phyloP scores from a whole-genome alignment of 495 filamentous ascomycete genomes.

The Neurospora sublineolata region DNA sequence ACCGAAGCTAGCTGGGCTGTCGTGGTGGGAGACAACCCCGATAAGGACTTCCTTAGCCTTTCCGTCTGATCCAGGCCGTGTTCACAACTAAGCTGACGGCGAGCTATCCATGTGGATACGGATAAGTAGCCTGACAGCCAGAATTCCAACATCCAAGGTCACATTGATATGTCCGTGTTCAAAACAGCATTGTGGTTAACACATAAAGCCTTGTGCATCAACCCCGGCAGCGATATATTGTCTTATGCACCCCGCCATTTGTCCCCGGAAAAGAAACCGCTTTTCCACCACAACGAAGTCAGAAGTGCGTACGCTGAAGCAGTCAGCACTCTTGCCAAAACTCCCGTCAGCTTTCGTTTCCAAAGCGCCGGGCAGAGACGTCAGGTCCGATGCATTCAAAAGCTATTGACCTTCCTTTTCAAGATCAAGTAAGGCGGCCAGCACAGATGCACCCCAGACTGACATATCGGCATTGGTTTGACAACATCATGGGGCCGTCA shows the following conservation, averaged over 20 bases:
- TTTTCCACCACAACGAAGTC: slow-evolving; percentile 16
- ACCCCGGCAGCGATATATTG: slow-evolving; percentile 21
- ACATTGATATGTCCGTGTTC: slow-evolving; percentile 8
- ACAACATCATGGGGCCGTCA: slow-evolving; percentile 6
- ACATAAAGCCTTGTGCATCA: slow-evolving; percentile 11
- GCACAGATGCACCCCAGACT: slow-evolving; percentile 11
- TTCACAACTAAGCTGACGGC: neutral
- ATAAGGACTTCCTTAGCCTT: neutral
- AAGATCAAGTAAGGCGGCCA: slow-evolving; percentile 6
- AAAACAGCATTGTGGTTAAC: slow-evolving; percentile 3
- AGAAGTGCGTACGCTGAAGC: neutral
- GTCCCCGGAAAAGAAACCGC: slow-evolving; percentile 22
- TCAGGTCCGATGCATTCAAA: slow-evolving; percentile 7
- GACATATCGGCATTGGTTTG: slow-evolving; percentile 19
- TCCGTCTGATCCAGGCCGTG: neutral
- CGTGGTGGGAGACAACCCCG: neutral
- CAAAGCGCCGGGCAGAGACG: slow-evolving; percentile 5
- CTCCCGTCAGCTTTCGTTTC: slow-evolving; percentile 5
- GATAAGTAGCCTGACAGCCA: neutral
- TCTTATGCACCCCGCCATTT: slow-evolving; percentile 11
- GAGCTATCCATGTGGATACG: neutral
- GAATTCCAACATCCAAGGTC: slow-evolving; percentile 8
- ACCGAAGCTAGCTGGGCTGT: neutral
- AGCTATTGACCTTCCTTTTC: slow-evolving; percentile 20
- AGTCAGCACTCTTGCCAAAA: neutral